phyloP scores from a whole-genome alignment of 495 filamentous ascomycete species.

The Aspergillus mulundensis region DNA sequence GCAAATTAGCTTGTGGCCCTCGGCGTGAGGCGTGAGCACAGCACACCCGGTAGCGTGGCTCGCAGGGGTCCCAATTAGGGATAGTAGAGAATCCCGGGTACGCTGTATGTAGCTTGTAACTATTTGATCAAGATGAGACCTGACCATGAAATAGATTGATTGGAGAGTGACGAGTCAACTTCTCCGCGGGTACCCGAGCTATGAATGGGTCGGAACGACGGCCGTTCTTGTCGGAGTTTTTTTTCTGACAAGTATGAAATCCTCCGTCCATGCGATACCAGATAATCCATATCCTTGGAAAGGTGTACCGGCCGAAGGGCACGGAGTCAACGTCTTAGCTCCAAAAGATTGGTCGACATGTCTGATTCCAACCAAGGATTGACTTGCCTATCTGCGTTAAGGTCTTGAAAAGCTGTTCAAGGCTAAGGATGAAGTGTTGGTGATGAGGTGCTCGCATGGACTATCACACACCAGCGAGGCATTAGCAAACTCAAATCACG shows the following conservation, averaged over 20 bases:
- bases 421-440: neutral
- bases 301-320: neutral
- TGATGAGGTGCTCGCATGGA: neutral
- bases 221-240: neutral
- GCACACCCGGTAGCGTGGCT: neutral
- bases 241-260: conserved; percentile 6
- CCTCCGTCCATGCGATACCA: neutral
- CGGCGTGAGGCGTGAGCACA: no score
- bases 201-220: neutral
- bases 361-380: neutral
- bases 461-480: neutral
- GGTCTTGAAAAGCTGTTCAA: neutral
- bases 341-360: neutral
- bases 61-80: neutral
- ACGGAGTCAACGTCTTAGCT: neutral
- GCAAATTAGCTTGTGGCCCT: neutral
- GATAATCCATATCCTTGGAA: neutral
- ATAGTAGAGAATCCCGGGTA: neutral
- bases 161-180: neutral
- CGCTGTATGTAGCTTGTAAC: no score
- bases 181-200: neutral
- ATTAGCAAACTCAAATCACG: neutral
- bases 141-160: neutral
- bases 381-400: neutral
- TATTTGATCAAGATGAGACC: neutral